phyloP scores from a whole-genome alignment of 148 eudicot species.

The Spergularia bocconei region DNA sequence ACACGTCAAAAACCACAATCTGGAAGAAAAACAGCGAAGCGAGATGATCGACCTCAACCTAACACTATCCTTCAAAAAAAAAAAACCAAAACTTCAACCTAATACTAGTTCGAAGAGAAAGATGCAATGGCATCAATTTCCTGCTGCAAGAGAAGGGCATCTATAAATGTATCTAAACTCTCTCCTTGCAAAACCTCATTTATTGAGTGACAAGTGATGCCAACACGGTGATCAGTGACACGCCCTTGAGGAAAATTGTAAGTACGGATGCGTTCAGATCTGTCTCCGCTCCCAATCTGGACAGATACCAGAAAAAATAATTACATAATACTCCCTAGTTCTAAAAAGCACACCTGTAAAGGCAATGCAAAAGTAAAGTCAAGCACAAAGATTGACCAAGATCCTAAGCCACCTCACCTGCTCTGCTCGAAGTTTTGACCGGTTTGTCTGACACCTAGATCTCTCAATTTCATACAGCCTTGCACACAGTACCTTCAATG shows the following conservation, averaged over 20 bases:
- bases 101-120: slow-evolving; percentile 38
- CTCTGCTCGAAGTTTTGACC: slow-evolving; percentile 74
- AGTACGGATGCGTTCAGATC: slow-evolving; percentile 97
- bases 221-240: slow-evolving; percentile 93
- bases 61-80: too few relatives aligned
- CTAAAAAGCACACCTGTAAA: neutral
- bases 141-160: slow-evolving; percentile 80
- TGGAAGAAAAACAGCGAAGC: too few relatives aligned
- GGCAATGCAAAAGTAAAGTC: neutral
- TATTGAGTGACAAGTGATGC: slow-evolving; percentile 76
- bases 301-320: neutral
- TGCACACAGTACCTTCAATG: slow-evolving; percentile 84
- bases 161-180: slow-evolving; percentile 65
- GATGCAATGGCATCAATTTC: slow-evolving; percentile 88
- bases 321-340: neutral
- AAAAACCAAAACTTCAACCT: too few relatives aligned
- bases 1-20: too few relatives aligned
- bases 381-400: neutral
- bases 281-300: slow-evolving; percentile 94
- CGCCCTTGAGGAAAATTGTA: slow-evolving; percentile 98
- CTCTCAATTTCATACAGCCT: slow-evolving; percentile 86
- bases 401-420: slow-evolving; percentile 46
- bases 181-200: slow-evolving; percentile 79
- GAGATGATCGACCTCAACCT: too few relatives aligned
- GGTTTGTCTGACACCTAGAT: slow-evolving; percentile 44